Evolutionary conservation across 1,284 basidiomycete genomes (phyloP), one percentile per base, ranked within the genome.

Genomic region (Malassezia globosa): DNA sequence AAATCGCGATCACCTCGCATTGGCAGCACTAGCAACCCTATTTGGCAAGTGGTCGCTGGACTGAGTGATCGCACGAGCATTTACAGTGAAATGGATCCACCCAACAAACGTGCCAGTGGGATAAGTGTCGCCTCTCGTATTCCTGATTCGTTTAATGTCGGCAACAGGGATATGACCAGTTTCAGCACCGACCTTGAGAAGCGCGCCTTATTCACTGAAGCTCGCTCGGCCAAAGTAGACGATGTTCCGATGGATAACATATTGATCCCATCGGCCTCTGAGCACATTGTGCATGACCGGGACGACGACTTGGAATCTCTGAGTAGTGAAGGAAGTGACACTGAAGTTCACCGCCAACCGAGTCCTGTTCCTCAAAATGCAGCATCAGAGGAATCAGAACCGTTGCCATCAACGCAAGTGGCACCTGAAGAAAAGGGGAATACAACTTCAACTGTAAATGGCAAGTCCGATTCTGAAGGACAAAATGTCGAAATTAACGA

Each of bases 31-130:
- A 46, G 25, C 25, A 52, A 52, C 27, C 50, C 50, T 2, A 36
- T 52, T n/a, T 52, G 50, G 50, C 44, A 52, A 18, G 45, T 52
- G 8, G 26, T 52, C 4, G 50, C 44, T 13, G 50, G 50, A 2
- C 38, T 52, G 16, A 40, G 47, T 25, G 50, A 52, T 21, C 50
- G 45, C 10, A 33, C 50, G 2, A 52, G 50, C 25, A 21, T 52
- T 13, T 42, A 42, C 37, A 47, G 44, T 24, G 50, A 52, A 3
- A 8, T 40, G 34, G 44, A 37, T 6, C 33, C 14, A n/a, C 10
- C 13, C 21, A 40, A 35, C 23, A 37, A 46, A 16, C 50, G 50
- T 4, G 11, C 36, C 7, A 52, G 50, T 37, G 50, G 43, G n/a
- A 1, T 42, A 16, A 52, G 50, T 33, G 31, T 33, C 6, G 11